Base-by-base conservation (phyloP, 1,284 basidiomycete genomes). In the Xerocomus subilludens region DNA sequence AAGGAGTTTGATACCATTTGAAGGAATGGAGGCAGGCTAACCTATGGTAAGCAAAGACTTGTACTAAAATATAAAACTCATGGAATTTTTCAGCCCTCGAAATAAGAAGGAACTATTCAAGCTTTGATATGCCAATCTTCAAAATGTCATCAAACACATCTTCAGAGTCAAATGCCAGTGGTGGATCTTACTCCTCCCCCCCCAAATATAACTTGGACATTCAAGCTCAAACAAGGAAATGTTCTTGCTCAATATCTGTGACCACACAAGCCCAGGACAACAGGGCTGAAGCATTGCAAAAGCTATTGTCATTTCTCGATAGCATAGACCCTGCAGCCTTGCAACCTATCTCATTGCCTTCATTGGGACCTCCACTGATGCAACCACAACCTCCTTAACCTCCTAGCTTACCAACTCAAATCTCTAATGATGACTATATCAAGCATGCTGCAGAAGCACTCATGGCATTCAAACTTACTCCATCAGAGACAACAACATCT, bases 131-230 rank as follows among this genome's bases (percentile, higher is more conserved):
- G 35, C 58, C 35, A 60, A 38, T 36, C 58, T 60, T 60, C 14
- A 27, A 32, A 60, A 60, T 38, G 35, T 79, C 87, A 2, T 77
- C 79, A 3, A 85, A 88, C 81, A 82, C 86, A 83, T 86, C 16
- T 88, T 88, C 83, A 85, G 86, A 36, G 30, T 85, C 56, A 87
- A 89, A 78, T 74, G 73, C 5, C 75, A 79, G 30, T 87, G 81
- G 71, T 55, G 59, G 13, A 77, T 87, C 45, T 75, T 86, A n/a
- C 69, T 58, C 1, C 23, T 70, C 18, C 69, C 80, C n/a, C n/a
- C 21, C 79, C 9, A 74, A 85, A 42, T 85, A 82, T 72, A 56
- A 66, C 30, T 77, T 85, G 59, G 55, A 72, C 10, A 80, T 79
- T 60, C 58, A 60, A 60, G 35, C 51, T 21, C 51, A 53, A 10